Conservation (phyloP, 2,329 filamentous ascomycete genomes). For the Eurotiales sp. region DNA sequence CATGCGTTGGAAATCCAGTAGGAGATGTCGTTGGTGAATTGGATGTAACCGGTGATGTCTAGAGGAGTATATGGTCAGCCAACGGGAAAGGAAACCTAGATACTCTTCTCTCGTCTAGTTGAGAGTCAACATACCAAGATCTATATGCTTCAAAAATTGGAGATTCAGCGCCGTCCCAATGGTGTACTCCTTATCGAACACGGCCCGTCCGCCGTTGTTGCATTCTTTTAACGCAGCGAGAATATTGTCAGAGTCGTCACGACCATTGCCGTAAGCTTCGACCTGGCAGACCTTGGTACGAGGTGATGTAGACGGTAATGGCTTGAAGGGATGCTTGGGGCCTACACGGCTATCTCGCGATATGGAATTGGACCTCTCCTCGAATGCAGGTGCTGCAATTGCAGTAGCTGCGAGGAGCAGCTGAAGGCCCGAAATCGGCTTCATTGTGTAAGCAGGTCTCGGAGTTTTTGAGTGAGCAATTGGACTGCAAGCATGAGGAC, state of each 20-base stretch:
- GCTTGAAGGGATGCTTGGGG: slow-evolving; percentile 27
- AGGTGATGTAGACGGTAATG: slow-evolving; percentile 24
- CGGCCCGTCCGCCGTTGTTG: slow-evolving; percentile 60
- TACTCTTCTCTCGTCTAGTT: slow-evolving; percentile 1
- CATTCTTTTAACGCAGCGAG: slow-evolving; percentile 55
- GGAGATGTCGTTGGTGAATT: slow-evolving; percentile 63
- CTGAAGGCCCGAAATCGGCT: not conserved
- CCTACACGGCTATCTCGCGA: slow-evolving; percentile 24
- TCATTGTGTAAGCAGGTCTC: slow-evolving; percentile 6
- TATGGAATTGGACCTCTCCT: slow-evolving; percentile 1
- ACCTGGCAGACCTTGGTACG: slow-evolving; percentile 29
- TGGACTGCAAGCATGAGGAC: not conserved
- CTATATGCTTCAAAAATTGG: slow-evolving; percentile 61
- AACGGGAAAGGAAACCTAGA: too few species aligned
- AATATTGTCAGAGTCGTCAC: slow-evolving; percentile 51
- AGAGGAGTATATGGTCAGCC: too few species aligned
- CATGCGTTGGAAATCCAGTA: slow-evolving; percentile 67
- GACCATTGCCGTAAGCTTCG: slow-evolving; percentile 24
- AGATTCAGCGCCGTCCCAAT: slow-evolving; percentile 63
- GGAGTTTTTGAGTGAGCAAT: not conserved
- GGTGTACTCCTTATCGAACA: slow-evolving; percentile 58
- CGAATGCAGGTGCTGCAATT: slow-evolving; percentile 2
- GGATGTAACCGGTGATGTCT: slow-evolving; percentile 58
- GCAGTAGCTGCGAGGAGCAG: slow-evolving; percentile 6
- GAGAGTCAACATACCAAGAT: slow-evolving; percentile 48